These are phyloP conservation scores for barrel medic (Medicago truncatula) DNA, from an alignment of 306 rosid species.

Conservation along the genomic window MtrunA17r5.0-ANR NC_053042.1:32834001-32834500, in stretches of 20 bases:
- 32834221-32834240: slow-evolving; percentile 13
- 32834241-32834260: not conserved
- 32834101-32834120: slow-evolving; percentile 44
- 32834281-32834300: slow-evolving; percentile 14
- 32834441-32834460: not conserved
- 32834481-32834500: slow-evolving; percentile 9
- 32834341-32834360: slow-evolving; percentile 71
- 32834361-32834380: slow-evolving; percentile 79
- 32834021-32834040: slow-evolving; percentile 49
- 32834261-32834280: slow-evolving; percentile 35
- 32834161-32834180: slow-evolving; percentile 19
- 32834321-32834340: slow-evolving; percentile 53
- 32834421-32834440: not conserved
- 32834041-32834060: slow-evolving; percentile 66
- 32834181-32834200: slow-evolving; percentile 13
- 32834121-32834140: slow-evolving; percentile 13
- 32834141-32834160: slow-evolving; percentile 31
- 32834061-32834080: slow-evolving; percentile 74
- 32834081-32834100: slow-evolving; percentile 91
- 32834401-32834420: slow-evolving; percentile 67
- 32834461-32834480: slow-evolving; percentile 12
- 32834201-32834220: slow-evolving; percentile 21
- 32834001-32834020: slow-evolving; percentile 49
- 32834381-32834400: slow-evolving; percentile 97
- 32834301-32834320: slow-evolving; percentile 26